phyloP scores from a whole-genome alignment of 768 basidiomycete genomes.

The Termitomyces sp. region DNA sequence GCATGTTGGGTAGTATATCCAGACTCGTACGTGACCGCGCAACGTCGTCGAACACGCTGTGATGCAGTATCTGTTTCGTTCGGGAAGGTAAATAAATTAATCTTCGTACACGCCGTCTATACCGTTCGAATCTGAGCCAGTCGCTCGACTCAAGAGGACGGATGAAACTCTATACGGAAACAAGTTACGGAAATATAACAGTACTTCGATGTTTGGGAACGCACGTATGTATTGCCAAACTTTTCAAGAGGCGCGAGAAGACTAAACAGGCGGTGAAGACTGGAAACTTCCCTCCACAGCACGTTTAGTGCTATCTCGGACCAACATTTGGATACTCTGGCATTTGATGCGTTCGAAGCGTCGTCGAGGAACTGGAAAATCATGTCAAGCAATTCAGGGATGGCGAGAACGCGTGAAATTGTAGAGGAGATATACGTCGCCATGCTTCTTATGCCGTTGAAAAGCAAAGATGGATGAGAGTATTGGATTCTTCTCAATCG shows the following conservation, averaged over 20 bases:
- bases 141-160: constrained; percentile 37
- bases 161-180: constrained; percentile 30
- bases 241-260: constrained; percentile 41
- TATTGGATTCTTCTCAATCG: neutral
- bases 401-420: constrained; percentile 37
- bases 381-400: constrained; percentile 57
- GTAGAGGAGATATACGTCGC: neutral
- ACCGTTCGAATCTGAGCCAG: constrained; percentile 53
- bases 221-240: constrained; percentile 17
- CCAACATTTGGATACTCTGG: constrained; percentile 55
- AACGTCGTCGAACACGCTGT: constrained; percentile 46
- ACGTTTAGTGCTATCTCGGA: constrained; percentile 49
- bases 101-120: constrained; percentile 43
- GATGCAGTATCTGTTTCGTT: constrained; percentile 20
- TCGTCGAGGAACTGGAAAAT: constrained; percentile 45
- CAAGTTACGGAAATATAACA: neutral
- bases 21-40: constrained; percentile 49
- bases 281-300: constrained; percentile 52
- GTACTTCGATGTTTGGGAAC: neutral
- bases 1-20: constrained; percentile 50
- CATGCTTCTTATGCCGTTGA: neutral
- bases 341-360: constrained; percentile 36
- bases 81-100: constrained; percentile 21
- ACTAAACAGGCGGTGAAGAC: constrained; percentile 39
- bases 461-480: neutral